Evolutionary conservation across 2,329 filamentous ascomycete species (phyloP), one percentile per base, ranked within the genome.

Genomic region (Calonectria honghensis): DNA sequence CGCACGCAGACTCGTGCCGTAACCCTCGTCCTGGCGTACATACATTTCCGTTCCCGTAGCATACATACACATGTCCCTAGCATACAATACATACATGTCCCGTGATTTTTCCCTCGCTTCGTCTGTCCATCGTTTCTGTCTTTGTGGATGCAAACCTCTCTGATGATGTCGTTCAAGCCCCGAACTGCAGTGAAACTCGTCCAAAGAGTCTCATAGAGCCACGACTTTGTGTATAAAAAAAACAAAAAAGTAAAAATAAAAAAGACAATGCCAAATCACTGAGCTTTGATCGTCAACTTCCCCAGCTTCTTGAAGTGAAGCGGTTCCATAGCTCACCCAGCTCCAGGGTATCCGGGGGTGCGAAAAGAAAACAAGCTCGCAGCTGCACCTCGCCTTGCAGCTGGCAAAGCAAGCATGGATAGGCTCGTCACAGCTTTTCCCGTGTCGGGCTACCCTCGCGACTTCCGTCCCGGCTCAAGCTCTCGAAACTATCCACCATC

Each of bases 401-500:
- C 37, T 29, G 27, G 57, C n/a, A 63, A 59, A 64, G 50, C 45
- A 32, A 65, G 27, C 39, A 50, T 39, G 35, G 41, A 20, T 11
- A 65, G 10, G 41, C 37, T n/a, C n/a, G 35, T 61, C 59, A 73
- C 7, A 37, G 24, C 27, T 51, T 70, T 35, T 70, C 50, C 24
- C 67, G 50, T 24, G 71, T 75, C 27, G 68, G 64, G 27, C 65
- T 68, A 29, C 50, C 52, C 69, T 75, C 81, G 29, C 87, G 84
- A 73, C 88, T 90, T 6, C 78, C 81, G 31, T 86, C 85, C 52
- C 85, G 83, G 75, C 87, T 89, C 69, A 83, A 81, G 41, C 82
- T 86, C 85, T 92, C 90, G 73, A 92, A 86, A 73, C 84, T 87
- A 78, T 91, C 86, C 50, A 92, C 89, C 89, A 92, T 91, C 59